These are phyloP conservation scores for Lachnellula hyalina DNA, from an alignment of 2,329 filamentous ascomycete species.

Conservation along the genomic window DNA sequence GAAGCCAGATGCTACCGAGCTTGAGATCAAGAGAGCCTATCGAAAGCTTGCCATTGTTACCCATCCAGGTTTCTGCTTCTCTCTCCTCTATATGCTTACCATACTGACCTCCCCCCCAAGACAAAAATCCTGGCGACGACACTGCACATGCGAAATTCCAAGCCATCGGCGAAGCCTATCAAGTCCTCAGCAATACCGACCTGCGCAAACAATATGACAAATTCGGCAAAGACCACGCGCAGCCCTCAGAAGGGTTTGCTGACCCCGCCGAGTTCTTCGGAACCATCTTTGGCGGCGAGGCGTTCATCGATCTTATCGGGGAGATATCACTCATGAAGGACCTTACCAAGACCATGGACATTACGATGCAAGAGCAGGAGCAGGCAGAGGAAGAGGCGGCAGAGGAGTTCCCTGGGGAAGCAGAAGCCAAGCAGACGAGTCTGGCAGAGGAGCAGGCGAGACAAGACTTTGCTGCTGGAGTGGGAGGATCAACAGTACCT, in stretches of 20 bases:
- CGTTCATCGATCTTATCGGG: slow-evolving; percentile 93
- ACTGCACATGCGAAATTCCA: slow-evolving; percentile 94
- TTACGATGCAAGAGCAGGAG: slow-evolving; percentile 75
- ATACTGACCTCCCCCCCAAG: slow-evolving; percentile 38
- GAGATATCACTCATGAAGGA: slow-evolving; percentile 99
- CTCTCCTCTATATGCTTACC: background rate
- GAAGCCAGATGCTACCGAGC: slow-evolving; percentile 74
- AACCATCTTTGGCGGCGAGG: slow-evolving; percentile 96
- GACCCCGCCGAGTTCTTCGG: slow-evolving; percentile 97
- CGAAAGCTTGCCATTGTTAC: slow-evolving; percentile 90
- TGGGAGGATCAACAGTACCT: slow-evolving; percentile 8
- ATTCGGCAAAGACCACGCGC: slow-evolving; percentile 90
- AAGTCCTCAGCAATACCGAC: slow-evolving; percentile 81
- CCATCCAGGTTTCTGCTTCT: slow-evolving; percentile 44
- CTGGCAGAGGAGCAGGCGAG: slow-evolving; percentile 33
- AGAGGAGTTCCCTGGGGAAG: slow-evolving; percentile 56
- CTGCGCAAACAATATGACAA: slow-evolving; percentile 93
- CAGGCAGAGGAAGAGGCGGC: slow-evolving; percentile 60
- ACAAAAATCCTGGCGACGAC: slow-evolving; percentile 97
- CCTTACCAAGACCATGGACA: slow-evolving; percentile 96
- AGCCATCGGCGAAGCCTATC: slow-evolving; percentile 68
- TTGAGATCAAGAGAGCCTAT: slow-evolving; percentile 97
- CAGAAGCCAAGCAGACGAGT: slow-evolving; percentile 52
- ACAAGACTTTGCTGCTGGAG: slow-evolving; percentile 14
- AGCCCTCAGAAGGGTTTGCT: slow-evolving; percentile 86